A percentile compares a stretch with the other conserved stretches of the same genome.
These are phyloP conservation scores for Violaceomyces palustris DNA, from an alignment of 1,284 basidiomycete species.

Conservation along the genomic window DNA sequence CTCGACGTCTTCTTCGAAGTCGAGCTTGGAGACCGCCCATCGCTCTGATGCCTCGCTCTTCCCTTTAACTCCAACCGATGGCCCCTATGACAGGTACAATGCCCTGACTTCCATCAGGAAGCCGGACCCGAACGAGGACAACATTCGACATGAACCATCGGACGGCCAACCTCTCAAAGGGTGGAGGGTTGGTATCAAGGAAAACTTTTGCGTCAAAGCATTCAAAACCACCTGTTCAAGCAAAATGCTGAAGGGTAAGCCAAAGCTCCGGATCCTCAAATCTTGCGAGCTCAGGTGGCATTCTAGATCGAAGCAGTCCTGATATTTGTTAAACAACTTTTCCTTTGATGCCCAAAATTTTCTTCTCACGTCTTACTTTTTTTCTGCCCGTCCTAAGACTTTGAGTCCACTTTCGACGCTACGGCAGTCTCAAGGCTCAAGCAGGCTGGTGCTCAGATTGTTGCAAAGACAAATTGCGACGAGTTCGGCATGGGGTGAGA, in stretches of 20 bases:
- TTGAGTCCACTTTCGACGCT: slow-evolving; percentile 76
- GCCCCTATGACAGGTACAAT: slow-evolving; percentile 27
- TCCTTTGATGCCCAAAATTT: not conserved
- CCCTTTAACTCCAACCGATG: too few relatives aligned
- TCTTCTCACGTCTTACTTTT: not conserved
- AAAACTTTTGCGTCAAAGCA: slow-evolving; percentile 38
- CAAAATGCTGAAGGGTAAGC: slow-evolving; percentile 30
- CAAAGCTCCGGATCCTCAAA: not conserved
- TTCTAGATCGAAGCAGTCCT: too few relatives aligned
- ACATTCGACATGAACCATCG: not conserved
- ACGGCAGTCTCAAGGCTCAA: slow-evolving; percentile 70
- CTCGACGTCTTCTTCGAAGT: too few relatives aligned
- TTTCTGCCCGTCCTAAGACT: too few relatives aligned
- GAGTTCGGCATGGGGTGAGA: slow-evolving; percentile 99
- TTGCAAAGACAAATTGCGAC: slow-evolving; percentile 91
- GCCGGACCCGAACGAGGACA: not conserved
- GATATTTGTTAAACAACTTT: not conserved
- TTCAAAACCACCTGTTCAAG: slow-evolving; percentile 37
- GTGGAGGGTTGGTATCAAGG: slow-evolving; percentile 45
- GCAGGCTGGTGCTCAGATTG: slow-evolving; percentile 65
- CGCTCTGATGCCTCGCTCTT: too few relatives aligned
- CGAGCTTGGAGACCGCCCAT: too few relatives aligned
- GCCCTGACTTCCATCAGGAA: slow-evolving; percentile 10
- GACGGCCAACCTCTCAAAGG: slow-evolving; percentile 15
- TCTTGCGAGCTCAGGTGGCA: not conserved